These are phyloP conservation scores for Ambispora gerdemannii DNA, from an alignment of 192 early-diverging fungal genomes.

Conservation along the genomic window DNA sequence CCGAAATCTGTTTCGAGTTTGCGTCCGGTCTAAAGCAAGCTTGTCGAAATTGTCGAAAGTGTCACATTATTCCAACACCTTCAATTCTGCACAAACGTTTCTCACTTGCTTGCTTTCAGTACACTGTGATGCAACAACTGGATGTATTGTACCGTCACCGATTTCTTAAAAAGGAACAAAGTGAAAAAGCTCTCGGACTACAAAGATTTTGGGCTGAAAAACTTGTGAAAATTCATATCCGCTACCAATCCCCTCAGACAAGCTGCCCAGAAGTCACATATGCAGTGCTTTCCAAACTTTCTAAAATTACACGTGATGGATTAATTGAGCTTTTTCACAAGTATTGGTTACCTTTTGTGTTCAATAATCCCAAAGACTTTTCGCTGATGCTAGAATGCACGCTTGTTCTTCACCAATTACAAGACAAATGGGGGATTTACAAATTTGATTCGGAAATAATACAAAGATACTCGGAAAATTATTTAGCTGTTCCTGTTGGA, in stretches of 20 bases:
- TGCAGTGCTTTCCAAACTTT: not conserved
- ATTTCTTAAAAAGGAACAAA: not conserved
- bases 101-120: not conserved
- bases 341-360: not conserved
- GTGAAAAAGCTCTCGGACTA: not conserved
- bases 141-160: not conserved
- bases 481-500: not conserved
- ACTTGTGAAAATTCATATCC: slow-evolving; percentile 12
- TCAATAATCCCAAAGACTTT: slow-evolving; percentile 35
- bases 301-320: not conserved
- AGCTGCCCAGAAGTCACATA: slow-evolving; percentile 14
- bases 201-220: slow-evolving; percentile 21
- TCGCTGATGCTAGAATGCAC: slow-evolving; percentile 34
- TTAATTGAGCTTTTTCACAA: not conserved
- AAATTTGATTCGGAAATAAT: not conserved
- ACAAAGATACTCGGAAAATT: not conserved
- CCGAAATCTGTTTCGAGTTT: not conserved
- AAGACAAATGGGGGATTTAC: not conserved
- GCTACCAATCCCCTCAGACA: slow-evolving; percentile 18
- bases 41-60: no score
- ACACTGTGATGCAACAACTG: not conserved
- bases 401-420: slow-evolving; percentile 1
- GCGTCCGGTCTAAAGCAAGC: not conserved
- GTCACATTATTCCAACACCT: slow-evolving; percentile 14
- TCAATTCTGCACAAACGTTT: not conserved